These are phyloP conservation scores for Xylogone sp. DNA, from an alignment of 2,329 filamentous ascomycete species.

Conservation along the genomic window DNA sequence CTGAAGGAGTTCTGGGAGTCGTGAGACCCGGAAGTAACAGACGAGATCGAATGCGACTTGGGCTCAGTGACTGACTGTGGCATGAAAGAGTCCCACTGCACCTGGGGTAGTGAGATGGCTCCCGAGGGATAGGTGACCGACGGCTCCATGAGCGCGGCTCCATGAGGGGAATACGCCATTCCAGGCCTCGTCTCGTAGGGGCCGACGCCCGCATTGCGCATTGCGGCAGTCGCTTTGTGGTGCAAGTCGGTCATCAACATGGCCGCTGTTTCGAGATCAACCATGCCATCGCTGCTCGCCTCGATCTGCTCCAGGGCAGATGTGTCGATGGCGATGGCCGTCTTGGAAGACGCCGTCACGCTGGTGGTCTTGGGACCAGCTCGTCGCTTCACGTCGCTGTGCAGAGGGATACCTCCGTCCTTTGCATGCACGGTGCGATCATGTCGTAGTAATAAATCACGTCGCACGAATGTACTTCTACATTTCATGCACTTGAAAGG, in stretches of 20 bases:
- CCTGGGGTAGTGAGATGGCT: conserved; percentile 77
- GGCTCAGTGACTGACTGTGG: conserved; percentile 64
- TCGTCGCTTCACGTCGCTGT: conserved; percentile 90
- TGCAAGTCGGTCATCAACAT: conserved; percentile 99
- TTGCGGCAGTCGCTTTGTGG: conserved; percentile 84
- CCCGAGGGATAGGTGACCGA: conserved; percentile 73
- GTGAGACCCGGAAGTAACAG: conserved; percentile 63
- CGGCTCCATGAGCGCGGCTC: conserved; percentile 70
- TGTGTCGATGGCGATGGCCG: conserved; percentile 76
- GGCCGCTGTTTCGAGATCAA: conserved; percentile 94
- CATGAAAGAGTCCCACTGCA: conserved; percentile 90
- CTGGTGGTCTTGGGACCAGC: conserved; percentile 65
- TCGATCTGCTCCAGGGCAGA: conserved; percentile 90
- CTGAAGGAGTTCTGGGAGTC: conserved; percentile 64
- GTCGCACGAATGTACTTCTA: conserved; percentile 94
- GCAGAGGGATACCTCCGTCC: conserved; percentile 89
- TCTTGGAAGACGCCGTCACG: conserved; percentile 66
- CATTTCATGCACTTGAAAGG: conserved; percentile 99
- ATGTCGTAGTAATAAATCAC: conserved; percentile 92
- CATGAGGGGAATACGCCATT: conserved; percentile 70
- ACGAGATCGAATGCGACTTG: conserved; percentile 72
- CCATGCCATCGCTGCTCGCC: conserved; percentile 82
- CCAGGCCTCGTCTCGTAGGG: conserved; percentile 55
- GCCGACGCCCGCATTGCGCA: conserved; percentile 48
- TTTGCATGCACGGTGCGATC: conserved; percentile 98